phyloP scores from a whole-genome alignment of 805 yeast species.

The Saturnispora sekii region DNA sequence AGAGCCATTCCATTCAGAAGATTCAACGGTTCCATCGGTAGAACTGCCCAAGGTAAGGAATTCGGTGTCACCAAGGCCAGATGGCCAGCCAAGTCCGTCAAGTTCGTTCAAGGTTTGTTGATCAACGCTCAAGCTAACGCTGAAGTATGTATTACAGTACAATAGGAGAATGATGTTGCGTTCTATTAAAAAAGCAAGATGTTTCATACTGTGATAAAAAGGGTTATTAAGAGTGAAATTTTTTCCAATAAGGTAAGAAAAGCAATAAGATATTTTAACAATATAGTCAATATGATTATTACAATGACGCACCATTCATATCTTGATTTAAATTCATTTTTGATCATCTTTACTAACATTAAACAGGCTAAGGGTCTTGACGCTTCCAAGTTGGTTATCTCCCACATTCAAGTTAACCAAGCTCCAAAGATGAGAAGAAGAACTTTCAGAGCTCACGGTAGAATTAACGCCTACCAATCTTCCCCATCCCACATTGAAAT shows the following conservation, averaged over 20 bases:
- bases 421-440: conserved; percentile 99
- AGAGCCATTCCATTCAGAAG: conserved; percentile 99
- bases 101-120: conserved; percentile 88
- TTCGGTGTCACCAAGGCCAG: conserved; percentile 99
- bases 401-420: conserved; percentile 99
- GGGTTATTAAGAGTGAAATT: not conserved
- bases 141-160: conserved; percentile 43
- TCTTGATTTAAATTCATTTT: not conserved
- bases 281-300: not conserved
- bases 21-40: conserved; percentile 92
- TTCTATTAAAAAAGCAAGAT: not conserved
- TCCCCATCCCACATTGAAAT: conserved; percentile 98
- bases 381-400: conserved; percentile 82
- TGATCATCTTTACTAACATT: conserved; percentile 14
- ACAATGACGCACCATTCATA: not conserved
- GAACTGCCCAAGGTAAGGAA: conserved; percentile 99
- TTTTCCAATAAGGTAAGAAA: not conserved
- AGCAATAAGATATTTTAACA: too few relatives aligned
- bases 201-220: not conserved
- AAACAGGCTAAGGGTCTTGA: conserved; percentile 88
- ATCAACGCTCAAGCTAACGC: conserved; percentile 98
- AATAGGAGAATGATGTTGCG: not conserved
- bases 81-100: conserved; percentile 99
- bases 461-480: conserved; percentile 98
- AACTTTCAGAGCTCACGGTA: conserved; percentile 99